Evolutionary conservation across 2,329 filamentous ascomycete species (phyloP), one percentile per base, ranked within the genome.

Genomic region (Aspergillus eucalypticola): DNA sequence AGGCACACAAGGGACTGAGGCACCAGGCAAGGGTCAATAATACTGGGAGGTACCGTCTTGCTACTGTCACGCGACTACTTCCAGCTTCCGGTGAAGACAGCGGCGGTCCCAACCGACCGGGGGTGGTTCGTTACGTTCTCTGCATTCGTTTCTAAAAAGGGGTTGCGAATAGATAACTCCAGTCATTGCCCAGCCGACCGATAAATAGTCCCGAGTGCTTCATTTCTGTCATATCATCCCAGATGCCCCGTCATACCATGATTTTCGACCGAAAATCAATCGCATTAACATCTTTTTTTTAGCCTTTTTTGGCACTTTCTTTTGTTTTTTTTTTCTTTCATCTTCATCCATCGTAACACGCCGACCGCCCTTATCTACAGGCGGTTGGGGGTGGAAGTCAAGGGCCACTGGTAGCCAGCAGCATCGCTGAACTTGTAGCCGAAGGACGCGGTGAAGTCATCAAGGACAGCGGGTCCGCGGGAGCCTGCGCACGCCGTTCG

Each of bases 371-470:
- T 49, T 21, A 23, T 66, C 87, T 88, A 96, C 84, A 96, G 86
- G 84, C 93, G 92, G 84, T 91, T 93, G 60, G 87, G 86, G 60
- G 84, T 82, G 65, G 88, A 87, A 60, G 90, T 91, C 60, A 91
- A 90, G 38, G 92, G 91, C 93, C 93, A 97, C 80, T 96, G 92
- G 82, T 96, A 96, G 59, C 93, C 93, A 69, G 93, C 91, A 63
- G 93, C 92, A 72, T 99, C 95, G 75, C 91, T 96, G 83, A 99
- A 99, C 80, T 96, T 97, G 85, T 99, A 99, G 66, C 95, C 95
- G 76, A 96, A 99, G 5, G 93, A 96, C 42, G 93, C 90, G 32
- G 94, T 98, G 82, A 99, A 99, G 81, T 99, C 95, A 71, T 99
- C 95, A 59, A 99, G 86, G 39, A 99, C 94, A 58, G 93, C 91